A percentile compares a stretch with the other conserved stretches of the same genome.
Evolutionary conservation across 2,329 filamentous ascomycete genomes (phyloP).

Genomic region (Fusarium humuli): DNA sequence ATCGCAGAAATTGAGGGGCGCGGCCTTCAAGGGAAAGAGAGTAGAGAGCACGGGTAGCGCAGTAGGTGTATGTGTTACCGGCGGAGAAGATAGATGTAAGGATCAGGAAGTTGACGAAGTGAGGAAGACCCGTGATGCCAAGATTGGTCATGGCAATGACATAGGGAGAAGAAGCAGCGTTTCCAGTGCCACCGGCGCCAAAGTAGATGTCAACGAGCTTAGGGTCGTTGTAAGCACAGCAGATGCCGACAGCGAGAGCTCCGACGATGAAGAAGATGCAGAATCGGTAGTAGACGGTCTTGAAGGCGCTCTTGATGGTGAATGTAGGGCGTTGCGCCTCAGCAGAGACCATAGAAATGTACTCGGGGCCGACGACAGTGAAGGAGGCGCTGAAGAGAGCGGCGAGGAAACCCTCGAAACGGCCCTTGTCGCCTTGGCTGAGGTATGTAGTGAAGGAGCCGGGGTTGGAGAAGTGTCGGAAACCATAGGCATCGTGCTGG

Average conservation of each 20-base stretch:
- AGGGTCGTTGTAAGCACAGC: constrained; percentile 67
- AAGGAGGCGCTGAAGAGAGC: constrained; percentile 71
- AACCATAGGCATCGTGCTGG: constrained; percentile 68
- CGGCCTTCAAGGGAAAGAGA: constrained; percentile 62
- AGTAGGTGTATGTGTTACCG: constrained; percentile 56
- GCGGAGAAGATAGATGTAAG: constrained; percentile 52
- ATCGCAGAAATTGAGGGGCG: constrained; percentile 63
- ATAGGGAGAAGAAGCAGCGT: constrained; percentile 62
- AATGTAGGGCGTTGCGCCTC: constrained; percentile 70
- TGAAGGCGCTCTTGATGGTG: constrained; percentile 65
- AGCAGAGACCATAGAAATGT: constrained; percentile 72
- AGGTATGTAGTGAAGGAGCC: constrained; percentile 65
- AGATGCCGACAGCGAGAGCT: constrained; percentile 70
- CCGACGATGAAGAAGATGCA: constrained; percentile 51
- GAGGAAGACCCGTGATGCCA: constrained; percentile 62
- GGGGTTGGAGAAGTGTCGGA: constrained; percentile 74
- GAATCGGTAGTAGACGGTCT: constrained; percentile 61
- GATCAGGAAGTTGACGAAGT: constrained; percentile 66
- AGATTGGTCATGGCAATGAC: constrained; percentile 61
- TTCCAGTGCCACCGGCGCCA: constrained; percentile 48
- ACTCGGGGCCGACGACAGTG: constrained; percentile 71
- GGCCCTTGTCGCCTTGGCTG: constrained; percentile 69
- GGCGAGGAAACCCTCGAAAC: constrained; percentile 74
- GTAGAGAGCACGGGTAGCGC: constrained; percentile 61
- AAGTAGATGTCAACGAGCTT: constrained; percentile 65